Conservation (phyloP, 2,329 filamentous ascomycete species). For the Botrytis hyacinthi region DNA sequence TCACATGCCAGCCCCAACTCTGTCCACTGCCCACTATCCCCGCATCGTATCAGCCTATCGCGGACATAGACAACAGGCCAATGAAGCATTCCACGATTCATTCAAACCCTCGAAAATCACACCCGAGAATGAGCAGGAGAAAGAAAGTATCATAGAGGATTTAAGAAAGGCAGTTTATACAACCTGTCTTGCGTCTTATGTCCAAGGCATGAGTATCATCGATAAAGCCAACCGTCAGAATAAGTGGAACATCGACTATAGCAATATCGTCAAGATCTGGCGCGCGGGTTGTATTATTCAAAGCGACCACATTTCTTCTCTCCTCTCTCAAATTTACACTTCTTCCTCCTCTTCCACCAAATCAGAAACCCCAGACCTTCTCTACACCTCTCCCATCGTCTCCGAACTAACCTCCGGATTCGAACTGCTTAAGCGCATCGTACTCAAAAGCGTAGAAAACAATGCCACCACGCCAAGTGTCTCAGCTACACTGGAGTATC, state of each 20-base stretch:
- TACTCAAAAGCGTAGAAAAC: constrained; percentile 46
- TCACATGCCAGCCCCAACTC: constrained; percentile 63
- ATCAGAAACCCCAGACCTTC: constrained; percentile 33
- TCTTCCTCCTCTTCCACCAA: constrained; percentile 40
- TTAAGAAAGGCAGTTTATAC: constrained; percentile 61
- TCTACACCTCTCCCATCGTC: background rate
- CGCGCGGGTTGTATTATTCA: constrained; percentile 70
- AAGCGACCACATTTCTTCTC: constrained; percentile 60
- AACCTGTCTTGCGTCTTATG: constrained; percentile 59
- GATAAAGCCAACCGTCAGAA: constrained; percentile 56
- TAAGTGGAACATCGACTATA: constrained; percentile 57
- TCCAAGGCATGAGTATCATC: constrained; percentile 65
- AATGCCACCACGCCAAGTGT: constrained; percentile 62
- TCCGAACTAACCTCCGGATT: background rate
- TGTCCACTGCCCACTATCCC: constrained; percentile 57
- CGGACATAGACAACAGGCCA: constrained; percentile 49
- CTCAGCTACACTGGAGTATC: constrained; percentile 62
- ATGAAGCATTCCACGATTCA: constrained; percentile 40
- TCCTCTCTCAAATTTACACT: constrained; percentile 49
- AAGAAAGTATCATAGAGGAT: constrained; percentile 48
- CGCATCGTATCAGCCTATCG: constrained; percentile 59
- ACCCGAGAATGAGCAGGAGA: background rate
- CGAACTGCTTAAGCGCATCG: background rate
- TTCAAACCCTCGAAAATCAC: constrained; percentile 25
- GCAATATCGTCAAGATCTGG: constrained; percentile 59